Conservation (phyloP, 2,329 filamentous ascomycete genomes). For the Decorospora gaudefroyi region DNA sequence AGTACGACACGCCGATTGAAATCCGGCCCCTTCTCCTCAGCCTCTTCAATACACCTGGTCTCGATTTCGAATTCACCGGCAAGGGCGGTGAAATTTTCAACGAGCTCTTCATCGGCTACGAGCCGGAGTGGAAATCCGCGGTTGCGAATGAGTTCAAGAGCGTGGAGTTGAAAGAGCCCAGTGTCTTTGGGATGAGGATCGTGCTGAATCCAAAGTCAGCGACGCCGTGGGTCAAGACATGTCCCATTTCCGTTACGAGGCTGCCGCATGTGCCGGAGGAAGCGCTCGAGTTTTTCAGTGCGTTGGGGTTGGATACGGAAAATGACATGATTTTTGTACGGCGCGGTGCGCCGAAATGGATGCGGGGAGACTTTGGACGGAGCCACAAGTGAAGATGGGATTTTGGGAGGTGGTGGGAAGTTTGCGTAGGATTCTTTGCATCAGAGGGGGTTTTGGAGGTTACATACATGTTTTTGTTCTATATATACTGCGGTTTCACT, state of each 20-base stretch:
- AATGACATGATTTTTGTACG: slow-evolving; percentile 19
- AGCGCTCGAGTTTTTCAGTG: slow-evolving; percentile 10
- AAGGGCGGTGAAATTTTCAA: slow-evolving; percentile 15
- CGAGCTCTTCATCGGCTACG: slow-evolving; percentile 14
- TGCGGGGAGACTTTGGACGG: slow-evolving; percentile 13
- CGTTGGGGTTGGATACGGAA: slow-evolving; percentile 12
- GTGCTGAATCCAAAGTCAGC: slow-evolving; percentile 10
- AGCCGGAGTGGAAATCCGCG: slow-evolving; percentile 9
- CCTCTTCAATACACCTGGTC: slow-evolving; percentile 9
- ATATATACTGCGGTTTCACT: too few relatives aligned
- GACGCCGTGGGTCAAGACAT: slow-evolving; percentile 13
- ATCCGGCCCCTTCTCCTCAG: slow-evolving; percentile 10
- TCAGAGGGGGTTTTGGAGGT: too few relatives aligned
- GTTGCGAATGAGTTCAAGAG: slow-evolving; percentile 12
- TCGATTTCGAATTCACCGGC: slow-evolving; percentile 14
- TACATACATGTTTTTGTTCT: too few relatives aligned
- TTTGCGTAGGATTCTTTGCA: too few relatives aligned
- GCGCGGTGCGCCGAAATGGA: slow-evolving; percentile 12
- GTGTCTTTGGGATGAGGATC: slow-evolving; percentile 10
- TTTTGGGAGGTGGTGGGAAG: too few relatives aligned
- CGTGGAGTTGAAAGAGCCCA: slow-evolving; percentile 16
- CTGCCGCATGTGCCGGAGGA: slow-evolving; percentile 15
- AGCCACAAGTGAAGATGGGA: slow-evolving; percentile 4
- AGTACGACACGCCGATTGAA: slow-evolving; percentile 17
- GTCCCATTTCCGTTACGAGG: slow-evolving; percentile 12